Percentiles rank a stretch among this genome's conserved stretches.
Conservation (phyloP, 352 stramenopile genomes). For the Globisporangium perplexum region DNA sequence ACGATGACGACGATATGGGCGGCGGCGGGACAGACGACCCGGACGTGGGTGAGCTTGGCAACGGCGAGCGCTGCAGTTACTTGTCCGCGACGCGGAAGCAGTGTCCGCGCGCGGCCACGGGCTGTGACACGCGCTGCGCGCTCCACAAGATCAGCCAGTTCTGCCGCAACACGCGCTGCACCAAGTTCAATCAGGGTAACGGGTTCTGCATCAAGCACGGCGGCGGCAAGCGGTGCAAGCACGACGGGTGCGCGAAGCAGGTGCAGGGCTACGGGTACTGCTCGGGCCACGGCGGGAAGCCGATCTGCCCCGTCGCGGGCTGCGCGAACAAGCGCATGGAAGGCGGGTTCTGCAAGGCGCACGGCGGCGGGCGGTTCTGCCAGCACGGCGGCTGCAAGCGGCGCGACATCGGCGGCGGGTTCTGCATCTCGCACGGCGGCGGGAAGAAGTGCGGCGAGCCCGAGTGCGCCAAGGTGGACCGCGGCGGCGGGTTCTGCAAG, state of each 20-base stretch:
- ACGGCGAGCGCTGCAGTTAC: conserved; percentile 52
- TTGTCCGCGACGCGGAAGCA: conserved; percentile 66
- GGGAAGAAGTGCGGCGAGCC: conserved; percentile 76
- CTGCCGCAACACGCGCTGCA: conserved; percentile 69
- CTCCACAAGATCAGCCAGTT: conserved; percentile 86
- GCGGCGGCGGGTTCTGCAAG: conserved; percentile 76
- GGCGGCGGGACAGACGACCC: conserved; percentile 14
- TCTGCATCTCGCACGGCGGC: conserved; percentile 82
- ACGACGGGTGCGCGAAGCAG: conserved; percentile 72
- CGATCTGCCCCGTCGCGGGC: conserved; percentile 62
- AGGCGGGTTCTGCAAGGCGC: conserved; percentile 80
- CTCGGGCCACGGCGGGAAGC: conserved; percentile 76
- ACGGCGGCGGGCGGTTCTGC: conserved; percentile 78
- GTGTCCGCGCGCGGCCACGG: conserved; percentile 59
- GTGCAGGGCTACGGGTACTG: conserved; percentile 84
- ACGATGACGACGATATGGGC: conserved; percentile 13
- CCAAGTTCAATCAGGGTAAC: conserved; percentile 84
- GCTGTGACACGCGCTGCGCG: conserved; percentile 64
- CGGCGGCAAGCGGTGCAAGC: conserved; percentile 81
- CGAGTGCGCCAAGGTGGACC: conserved; percentile 76
- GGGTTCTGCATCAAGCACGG: conserved; percentile 84
- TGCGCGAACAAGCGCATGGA: conserved; percentile 86
- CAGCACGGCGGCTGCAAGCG: conserved; percentile 69
- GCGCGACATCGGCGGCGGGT: conserved; percentile 81
- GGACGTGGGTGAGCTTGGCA: conserved; percentile 16